phyloP scores from a whole-genome alignment of 352 stramenopile species.

The Globisporangium rhizosaccharum region DNA sequence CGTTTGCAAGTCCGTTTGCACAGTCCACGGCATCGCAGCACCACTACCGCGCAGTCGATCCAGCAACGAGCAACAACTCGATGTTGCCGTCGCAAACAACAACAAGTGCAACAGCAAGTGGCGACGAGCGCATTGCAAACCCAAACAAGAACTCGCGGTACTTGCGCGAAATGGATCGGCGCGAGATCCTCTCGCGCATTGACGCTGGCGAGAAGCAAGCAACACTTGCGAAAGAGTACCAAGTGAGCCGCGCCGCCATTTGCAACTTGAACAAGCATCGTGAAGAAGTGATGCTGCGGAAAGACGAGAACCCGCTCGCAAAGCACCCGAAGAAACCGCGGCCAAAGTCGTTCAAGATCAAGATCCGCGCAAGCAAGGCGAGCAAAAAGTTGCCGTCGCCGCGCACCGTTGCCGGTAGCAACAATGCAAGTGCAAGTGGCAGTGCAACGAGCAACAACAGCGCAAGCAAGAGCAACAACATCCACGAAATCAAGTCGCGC shows the following conservation, averaged over 20 bases:
- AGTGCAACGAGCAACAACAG: too few species aligned
- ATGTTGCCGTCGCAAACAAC: not conserved
- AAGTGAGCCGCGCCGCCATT: constrained; percentile 60
- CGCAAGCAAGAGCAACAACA: constrained; percentile 11
- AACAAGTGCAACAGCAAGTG: not conserved
- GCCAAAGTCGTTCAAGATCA: constrained; percentile 12
- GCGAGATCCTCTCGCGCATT: constrained; percentile 45
- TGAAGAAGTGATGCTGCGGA: constrained; percentile 36
- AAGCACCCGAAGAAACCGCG: constrained; percentile 53
- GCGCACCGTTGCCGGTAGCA: not conserved
- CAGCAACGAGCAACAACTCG: not conserved
- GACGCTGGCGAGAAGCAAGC: constrained; percentile 56
- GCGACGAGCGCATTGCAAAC: constrained; percentile 6
- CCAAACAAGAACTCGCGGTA: constrained; percentile 44
- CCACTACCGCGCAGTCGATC: not conserved
- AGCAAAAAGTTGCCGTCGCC: not conserved
- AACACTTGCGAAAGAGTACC: constrained; percentile 55
- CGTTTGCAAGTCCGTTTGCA: not conserved
- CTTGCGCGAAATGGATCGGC: constrained; percentile 57
- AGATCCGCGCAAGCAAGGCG: constrained; percentile 4
- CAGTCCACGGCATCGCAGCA: not conserved
- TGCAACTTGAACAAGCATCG: constrained; percentile 63
- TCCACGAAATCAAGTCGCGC: constrained; percentile 38
- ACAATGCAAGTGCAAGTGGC: too few species aligned
- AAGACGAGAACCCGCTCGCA: constrained; percentile 41